Percentiles rank a stretch among this genome's conserved stretches.
These are phyloP conservation scores for Penicillium sp. DNA, from an alignment of 2,329 filamentous ascomycete genomes.

Conservation along the genomic window DNA sequence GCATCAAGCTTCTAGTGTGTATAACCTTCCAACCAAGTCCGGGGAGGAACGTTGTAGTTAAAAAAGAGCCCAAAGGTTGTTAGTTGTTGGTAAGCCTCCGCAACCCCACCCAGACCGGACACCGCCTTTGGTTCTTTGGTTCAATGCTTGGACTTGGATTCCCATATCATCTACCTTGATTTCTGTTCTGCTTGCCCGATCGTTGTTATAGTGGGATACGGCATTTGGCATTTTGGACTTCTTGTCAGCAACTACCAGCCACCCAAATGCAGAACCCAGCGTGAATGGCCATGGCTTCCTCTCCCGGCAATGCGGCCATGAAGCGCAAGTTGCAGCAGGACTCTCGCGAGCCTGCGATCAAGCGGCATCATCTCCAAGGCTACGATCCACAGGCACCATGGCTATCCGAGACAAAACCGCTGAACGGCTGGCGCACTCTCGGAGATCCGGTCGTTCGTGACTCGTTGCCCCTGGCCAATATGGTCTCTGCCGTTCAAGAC, in stretches of 20 bases:
- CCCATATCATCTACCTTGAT: neutral
- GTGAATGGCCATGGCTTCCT: slow-evolving; percentile 14
- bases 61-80: neutral
- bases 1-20: no score
- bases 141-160: neutral
- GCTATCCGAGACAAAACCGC: slow-evolving; percentile 26
- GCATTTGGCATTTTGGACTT: no score
- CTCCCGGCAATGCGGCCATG: slow-evolving; percentile 17
- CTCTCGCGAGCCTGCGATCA: slow-evolving; percentile 16
- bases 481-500: slow-evolving; percentile 38
- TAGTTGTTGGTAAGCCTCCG: neutral
- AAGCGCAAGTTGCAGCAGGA: slow-evolving; percentile 30
- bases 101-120: neutral
- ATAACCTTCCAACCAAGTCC: no score
- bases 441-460: slow-evolving; percentile 29
- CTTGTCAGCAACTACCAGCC: no score
- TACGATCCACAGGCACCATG: slow-evolving; percentile 32
- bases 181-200: no score
- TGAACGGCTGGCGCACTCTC: slow-evolving; percentile 26
- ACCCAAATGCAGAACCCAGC: slow-evolving; percentile 4
- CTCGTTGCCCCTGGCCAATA: slow-evolving; percentile 35
- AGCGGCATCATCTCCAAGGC: slow-evolving; percentile 25
- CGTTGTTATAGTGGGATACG: no score
- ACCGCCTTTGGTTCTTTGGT: neutral
- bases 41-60: no score